Evolutionary conservation across 371 early-diverging fungal genomes (phyloP), one percentile per base, ranked within the genome.

Genomic region (Zychaea mexicana): DNA sequence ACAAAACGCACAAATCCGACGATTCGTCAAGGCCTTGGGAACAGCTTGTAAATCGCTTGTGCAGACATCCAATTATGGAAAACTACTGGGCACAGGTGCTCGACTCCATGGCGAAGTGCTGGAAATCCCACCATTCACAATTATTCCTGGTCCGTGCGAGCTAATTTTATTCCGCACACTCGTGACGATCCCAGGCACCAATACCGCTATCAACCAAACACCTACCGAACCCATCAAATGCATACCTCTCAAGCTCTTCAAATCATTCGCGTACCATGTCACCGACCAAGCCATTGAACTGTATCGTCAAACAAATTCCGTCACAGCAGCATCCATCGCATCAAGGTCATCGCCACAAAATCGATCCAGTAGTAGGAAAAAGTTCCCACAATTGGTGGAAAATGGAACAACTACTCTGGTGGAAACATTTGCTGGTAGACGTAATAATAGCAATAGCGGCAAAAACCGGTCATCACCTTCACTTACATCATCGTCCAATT

Each of bases 81-180:
- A 67, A 26, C 56, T 52, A 1, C 46, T 74, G 38, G 45, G 53
- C 4, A 47, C 62, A 2, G 69, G 63, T 32, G 77, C 80, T 2
- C 69, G 42, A 19, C 59, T 79, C 0, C 68, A 71, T 22, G 42
- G 62, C n/a, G 69, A 76, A 24, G 60, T 79, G 1, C 17, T 77
- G 17, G 77, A 79, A 52, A 53, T 73, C 3, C 80, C 80, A 46
- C 66, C 77, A 12, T 79, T 79, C 49, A 42, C 68, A 10, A 49
- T 77, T 5, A 55, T 64, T 19, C 31, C 66, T 19, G 69, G 68
- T 3, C 66, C 77, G 33, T 77, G 73, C 45, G 70, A 72, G 26
- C 52, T 79, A 6, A 72, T 79, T n/a, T 39, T 79, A 10, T 79
- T 77, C 54, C 74, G 65, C 42, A 67, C 74, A 3, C 58, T 63